Evolutionary conservation across 2,329 filamentous ascomycete species (phyloP).

Genomic region (Fusarium nematophilum): DNA sequence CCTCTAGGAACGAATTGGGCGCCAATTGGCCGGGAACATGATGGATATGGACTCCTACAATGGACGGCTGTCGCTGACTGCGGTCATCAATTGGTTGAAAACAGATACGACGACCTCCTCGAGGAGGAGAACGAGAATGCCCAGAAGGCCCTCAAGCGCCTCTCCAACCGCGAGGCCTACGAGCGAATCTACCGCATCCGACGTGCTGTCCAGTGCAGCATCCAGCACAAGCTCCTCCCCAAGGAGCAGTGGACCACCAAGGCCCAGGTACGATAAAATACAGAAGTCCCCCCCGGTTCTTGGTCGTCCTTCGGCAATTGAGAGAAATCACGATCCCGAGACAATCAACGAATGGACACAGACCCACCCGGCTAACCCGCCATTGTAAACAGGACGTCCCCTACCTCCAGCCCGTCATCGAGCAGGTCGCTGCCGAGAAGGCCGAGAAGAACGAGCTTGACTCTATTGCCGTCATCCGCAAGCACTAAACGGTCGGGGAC

Average conservation of each 20-base stretch:
- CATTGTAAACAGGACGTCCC: slow-evolving; percentile 57
- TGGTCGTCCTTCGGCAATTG: slow-evolving; percentile 30
- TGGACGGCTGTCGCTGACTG: slow-evolving; percentile 39
- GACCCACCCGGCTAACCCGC: slow-evolving; percentile 29
- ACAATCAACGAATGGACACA: slow-evolving; percentile 15
- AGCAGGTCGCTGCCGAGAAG: slow-evolving; percentile 61
- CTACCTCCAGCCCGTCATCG: slow-evolving; percentile 66
- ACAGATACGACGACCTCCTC: slow-evolving; percentile 92
- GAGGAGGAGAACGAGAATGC: slow-evolving; percentile 91
- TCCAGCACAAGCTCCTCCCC: slow-evolving; percentile 73
- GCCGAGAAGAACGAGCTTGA: slow-evolving; percentile 66
- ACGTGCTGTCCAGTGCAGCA: slow-evolving; percentile 85
- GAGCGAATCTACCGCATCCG: slow-evolving; percentile 98
- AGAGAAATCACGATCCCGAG: slow-evolving; percentile 29
- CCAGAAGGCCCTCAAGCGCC: slow-evolving; percentile 88
- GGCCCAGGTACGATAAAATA: slow-evolving; percentile 57
- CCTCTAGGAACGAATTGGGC: slow-evolving; percentile 4
- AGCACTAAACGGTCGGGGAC: slow-evolving; percentile 52
- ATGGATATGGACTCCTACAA: neutral
- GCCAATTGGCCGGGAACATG: slow-evolving; percentile 36
- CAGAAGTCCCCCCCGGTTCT: neutral
- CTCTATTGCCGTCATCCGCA: slow-evolving; percentile 62
- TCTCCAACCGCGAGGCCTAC: slow-evolving; percentile 90
- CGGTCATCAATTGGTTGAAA: slow-evolving; percentile 26
- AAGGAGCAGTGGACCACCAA: slow-evolving; percentile 70